Base-by-base conservation (phyloP, 352 stramenopile species). In the Elongisporangium anandrum region DNA sequence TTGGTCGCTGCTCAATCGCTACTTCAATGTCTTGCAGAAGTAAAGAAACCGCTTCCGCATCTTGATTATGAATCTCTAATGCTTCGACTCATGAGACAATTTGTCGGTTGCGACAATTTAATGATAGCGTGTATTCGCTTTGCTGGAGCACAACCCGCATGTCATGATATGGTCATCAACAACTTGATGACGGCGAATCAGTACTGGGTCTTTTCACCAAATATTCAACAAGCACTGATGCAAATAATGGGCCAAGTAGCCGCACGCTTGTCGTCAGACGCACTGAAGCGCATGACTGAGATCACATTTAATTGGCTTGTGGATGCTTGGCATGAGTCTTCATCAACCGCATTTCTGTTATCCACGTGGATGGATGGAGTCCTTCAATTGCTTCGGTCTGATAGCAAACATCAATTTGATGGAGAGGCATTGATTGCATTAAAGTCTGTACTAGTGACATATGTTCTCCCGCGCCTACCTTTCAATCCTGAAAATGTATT, bases 111-210 rank as follows among this genome's bases (percentile, higher is more conserved):
- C 22, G 54, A 56, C 29, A 58, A 70, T 22, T 57, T 60, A 4
- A 80, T 59, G 22, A 17, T 60, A 8, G 49, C 53, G 12, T 78
- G 67, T 51, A 29, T 81, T 57, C 53, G 59, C 24, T 73, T 81
- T 20, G 63, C 70, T n/a, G 62, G 57, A 24, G 73, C 70, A 1
- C 72, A 79, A 65, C 65, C 62, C 16, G 69, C 54, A 52, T 81
- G 73, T 58, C 70, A 81, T 24, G 57, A 70, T 24, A 57, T 77
- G 45, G 21, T 73, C 15, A 60, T 64, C 45, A 19, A 57, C n/a
- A 47, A 72, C 2, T 60, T 77, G 21, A 48, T 74, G 20, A 64
- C 50, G 12, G 49, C 26, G 17, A 57, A 15, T 26, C 66, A 60
- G 61, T 72, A 75, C 48, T 47, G 21, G 15, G 69, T 69, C 52